phyloP scores from a whole-genome alignment of 1,284 basidiomycete genomes.

The Somion occarium region DNA sequence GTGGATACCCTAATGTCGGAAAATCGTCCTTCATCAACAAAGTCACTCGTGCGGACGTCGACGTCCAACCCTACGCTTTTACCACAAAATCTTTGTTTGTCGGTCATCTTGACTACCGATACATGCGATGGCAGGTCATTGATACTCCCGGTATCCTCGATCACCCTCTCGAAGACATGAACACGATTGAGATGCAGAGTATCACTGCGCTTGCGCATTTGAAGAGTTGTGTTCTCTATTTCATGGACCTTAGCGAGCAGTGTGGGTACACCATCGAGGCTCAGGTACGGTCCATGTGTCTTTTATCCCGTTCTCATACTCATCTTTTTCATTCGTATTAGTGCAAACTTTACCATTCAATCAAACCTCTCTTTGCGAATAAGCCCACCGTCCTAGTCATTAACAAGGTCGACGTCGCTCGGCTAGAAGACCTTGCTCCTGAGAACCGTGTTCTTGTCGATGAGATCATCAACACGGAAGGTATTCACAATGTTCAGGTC shows the following conservation, averaged over 20 bases:
- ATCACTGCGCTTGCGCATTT: constrained; percentile 95
- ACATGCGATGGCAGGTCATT: constrained; percentile 96
- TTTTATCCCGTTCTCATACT: constrained; percentile 2
- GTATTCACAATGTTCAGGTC: constrained; percentile 73
- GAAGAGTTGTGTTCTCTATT: constrained; percentile 89
- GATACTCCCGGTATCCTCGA: constrained; percentile 92
- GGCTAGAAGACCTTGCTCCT: constrained; percentile 74
- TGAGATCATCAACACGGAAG: constrained; percentile 75
- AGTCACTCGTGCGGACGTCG: constrained; percentile 94
- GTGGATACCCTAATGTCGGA: constrained; percentile 96
- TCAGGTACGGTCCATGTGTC: constrained; percentile 45
- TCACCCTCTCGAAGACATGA: constrained; percentile 97
- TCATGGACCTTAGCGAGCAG: constrained; percentile 96
- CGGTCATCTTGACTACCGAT: constrained; percentile 96
- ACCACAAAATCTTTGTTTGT: constrained; percentile 97
- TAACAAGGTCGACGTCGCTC: constrained; percentile 93
- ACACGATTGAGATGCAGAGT: constrained; percentile 99
- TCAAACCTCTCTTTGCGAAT: constrained; percentile 90
- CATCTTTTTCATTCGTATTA: constrained; percentile 26
- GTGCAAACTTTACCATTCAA: constrained; percentile 97
- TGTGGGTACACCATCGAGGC: constrained; percentile 95
- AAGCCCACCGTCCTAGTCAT: constrained; percentile 92
- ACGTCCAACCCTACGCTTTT: constrained; percentile 97
- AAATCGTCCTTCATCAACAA: constrained; percentile 99
- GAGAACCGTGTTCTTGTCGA: constrained; percentile 78